Conservation (phyloP, 1,139 yeast genomes). For the Sugiyamaella pinicola region DNA sequence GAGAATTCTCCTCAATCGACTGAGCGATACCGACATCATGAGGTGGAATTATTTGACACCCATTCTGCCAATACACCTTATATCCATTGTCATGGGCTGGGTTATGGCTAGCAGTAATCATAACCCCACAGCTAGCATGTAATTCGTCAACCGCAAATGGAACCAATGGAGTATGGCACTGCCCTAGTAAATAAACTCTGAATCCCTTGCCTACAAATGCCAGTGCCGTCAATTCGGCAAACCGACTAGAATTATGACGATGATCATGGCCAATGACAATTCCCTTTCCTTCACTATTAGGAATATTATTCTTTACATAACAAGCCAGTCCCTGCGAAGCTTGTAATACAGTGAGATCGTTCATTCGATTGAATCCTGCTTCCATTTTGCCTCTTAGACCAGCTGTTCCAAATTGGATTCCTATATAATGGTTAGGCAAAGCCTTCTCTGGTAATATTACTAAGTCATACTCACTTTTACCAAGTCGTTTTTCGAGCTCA, state of each 20-base stretch:
- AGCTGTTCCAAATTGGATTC: constrained; percentile 92
- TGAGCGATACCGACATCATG: constrained; percentile 74
- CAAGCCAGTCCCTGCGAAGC: constrained; percentile 88
- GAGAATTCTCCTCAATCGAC: constrained; percentile 59
- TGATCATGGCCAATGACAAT: constrained; percentile 93
- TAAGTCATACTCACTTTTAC: constrained; percentile 36
- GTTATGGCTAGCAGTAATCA: constrained; percentile 97
- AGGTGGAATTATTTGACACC: constrained; percentile 95
- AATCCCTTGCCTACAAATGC: constrained; percentile 72
- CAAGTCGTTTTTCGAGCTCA: constrained; percentile 54
- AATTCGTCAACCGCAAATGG: constrained; percentile 77
- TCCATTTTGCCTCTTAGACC: constrained; percentile 87
- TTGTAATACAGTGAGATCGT: constrained; percentile 84
- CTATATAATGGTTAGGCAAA: constrained; percentile 21
- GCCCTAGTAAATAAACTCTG: constrained; percentile 62
- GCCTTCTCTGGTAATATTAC: too few species aligned
- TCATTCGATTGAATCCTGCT: constrained; percentile 88
- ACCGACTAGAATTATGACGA: constrained; percentile 73
- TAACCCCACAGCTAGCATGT: constrained; percentile 77
- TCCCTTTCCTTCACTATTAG: constrained; percentile 43
- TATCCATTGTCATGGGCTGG: constrained; percentile 94
- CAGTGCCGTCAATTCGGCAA: constrained; percentile 77
- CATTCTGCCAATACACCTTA: constrained; percentile 90
- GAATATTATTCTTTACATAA: constrained; percentile 51
- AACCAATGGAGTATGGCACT: constrained; percentile 87